These are phyloP conservation scores for Fagopyrum esculentum DNA, from an alignment of 148 eudicot species.

Conservation along the genomic window DNA sequence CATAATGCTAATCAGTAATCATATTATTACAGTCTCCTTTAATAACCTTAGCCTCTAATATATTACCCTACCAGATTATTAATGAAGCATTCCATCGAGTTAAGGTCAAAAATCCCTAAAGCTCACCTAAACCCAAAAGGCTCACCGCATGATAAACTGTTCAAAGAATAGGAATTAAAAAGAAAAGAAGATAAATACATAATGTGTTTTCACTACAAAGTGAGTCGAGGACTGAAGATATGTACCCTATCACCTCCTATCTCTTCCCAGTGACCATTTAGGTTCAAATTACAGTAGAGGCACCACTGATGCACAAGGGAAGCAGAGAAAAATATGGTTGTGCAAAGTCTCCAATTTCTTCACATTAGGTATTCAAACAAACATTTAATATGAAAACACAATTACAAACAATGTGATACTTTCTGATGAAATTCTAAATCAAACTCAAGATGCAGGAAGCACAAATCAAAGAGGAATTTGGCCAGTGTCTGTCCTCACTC, in stretches of 20 bases:
- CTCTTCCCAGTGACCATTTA: background rate
- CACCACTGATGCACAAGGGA: too few species aligned
- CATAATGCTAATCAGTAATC: background rate
- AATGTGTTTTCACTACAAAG: background rate
- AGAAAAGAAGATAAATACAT: too few species aligned
- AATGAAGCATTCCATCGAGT: background rate
- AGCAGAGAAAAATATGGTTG: background rate
- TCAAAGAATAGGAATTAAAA: background rate
- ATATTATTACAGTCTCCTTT: background rate
- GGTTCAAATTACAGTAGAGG: background rate
- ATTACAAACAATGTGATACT: background rate
- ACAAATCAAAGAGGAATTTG: background rate
- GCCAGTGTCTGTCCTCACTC: background rate
- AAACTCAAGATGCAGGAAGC: background rate
- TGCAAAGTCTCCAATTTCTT: background rate
- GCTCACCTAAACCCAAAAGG: background rate
- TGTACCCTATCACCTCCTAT: background rate
- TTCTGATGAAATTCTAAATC: background rate
- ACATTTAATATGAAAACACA: background rate
- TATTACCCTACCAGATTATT: background rate
- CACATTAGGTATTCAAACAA: background rate
- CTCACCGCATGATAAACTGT: background rate
- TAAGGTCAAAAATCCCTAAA: background rate
- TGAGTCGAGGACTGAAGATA: background rate
- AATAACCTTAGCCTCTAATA: background rate